These are phyloP conservation scores for Eimeria zaria DNA, from an alignment of 169 alveolate species.

Conservation along the genomic window DNA sequence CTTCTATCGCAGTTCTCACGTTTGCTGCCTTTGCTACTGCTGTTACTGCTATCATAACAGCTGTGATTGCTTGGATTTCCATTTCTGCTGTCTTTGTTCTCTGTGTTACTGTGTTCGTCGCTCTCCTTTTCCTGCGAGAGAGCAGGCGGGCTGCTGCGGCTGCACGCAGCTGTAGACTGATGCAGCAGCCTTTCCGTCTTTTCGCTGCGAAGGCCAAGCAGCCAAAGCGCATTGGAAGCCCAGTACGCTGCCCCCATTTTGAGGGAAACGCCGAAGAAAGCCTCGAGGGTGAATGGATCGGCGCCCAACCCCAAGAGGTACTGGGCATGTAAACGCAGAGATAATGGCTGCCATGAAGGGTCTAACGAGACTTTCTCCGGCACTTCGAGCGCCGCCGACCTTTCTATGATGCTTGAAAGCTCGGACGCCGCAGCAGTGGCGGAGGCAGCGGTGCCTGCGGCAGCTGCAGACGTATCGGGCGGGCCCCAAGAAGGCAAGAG, in stretches of 20 bases:
- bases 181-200: conserved; percentile 19
- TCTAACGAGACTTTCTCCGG: not conserved
- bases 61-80: not conserved
- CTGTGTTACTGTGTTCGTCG: not conserved
- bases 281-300: conserved; percentile 77
- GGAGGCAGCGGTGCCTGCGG: not conserved
- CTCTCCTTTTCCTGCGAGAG: not conserved
- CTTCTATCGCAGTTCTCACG: not conserved
- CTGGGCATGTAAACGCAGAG: conserved; percentile 26
- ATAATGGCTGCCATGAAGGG: not conserved
- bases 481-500: conserved; percentile 29
- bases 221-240: conserved; percentile 81
- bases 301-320: conserved; percentile 73
- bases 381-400: not conserved
- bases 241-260: conserved; percentile 86
- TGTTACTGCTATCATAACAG: not conserved
- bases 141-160: not conserved
- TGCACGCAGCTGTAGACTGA: conserved; percentile 28
- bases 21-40: not conserved
- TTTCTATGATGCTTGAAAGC: conserved; percentile 1
- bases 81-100: not conserved
- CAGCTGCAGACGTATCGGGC: conserved; percentile 18
- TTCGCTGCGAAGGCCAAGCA: conserved; percentile 68
- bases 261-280: conserved; percentile 44
- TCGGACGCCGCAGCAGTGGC: conserved; percentile 18